Base-by-base conservation (phyloP, 352 stramenopile genomes). In the Chrysophaeum taylorii region DNA sequence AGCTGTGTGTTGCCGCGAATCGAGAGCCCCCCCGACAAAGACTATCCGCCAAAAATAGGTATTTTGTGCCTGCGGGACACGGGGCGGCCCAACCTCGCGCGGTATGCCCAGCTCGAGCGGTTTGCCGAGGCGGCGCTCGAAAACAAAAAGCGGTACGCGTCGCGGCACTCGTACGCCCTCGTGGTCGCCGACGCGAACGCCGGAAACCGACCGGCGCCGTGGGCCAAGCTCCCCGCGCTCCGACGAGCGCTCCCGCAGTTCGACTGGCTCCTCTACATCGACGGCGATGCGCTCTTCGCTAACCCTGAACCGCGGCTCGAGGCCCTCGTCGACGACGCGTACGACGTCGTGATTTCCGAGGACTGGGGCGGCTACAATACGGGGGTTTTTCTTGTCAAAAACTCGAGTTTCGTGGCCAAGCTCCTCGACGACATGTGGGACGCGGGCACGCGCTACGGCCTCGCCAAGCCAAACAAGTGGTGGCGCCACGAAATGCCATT, bases 291-390 rank as follows among this genome's bases (percentile, higher is more conserved):
- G 33, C 33, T 66, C 57, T 42, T 66, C 57, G 57, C 35, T 9
- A 66, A 66, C 35, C 5, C 5, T 5, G 31, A 23, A 2, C 23
- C 31, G 14, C 27, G 57, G 12, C 33, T 66, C 57, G 57, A 66
- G 57, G 41, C 14, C 14, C n/a, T 66, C 57, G 5, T 66, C 57
- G 57, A 66, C 35, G 35, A 43, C 57, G 57, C 27, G 12, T 66
- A 66, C 57, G 57, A 66, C 57, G 31, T 66, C 33, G 57, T 66
- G 33, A 15, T 66, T 5, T 9, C 57, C 33, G 57, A 66, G 57
- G 57, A 66, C 57, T 66, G 57, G 57, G 57, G 57, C 31, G 57
- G 57, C 35, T 66, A 66, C 57, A 66, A 66, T 36, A 66, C 57
- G 31, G 57, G 57, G 9, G 57, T 45, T 0, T 66, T 66, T 36